phyloP scores from a whole-genome alignment of 441 rosid genomes.

The Gossypium davidsonii region DNA sequence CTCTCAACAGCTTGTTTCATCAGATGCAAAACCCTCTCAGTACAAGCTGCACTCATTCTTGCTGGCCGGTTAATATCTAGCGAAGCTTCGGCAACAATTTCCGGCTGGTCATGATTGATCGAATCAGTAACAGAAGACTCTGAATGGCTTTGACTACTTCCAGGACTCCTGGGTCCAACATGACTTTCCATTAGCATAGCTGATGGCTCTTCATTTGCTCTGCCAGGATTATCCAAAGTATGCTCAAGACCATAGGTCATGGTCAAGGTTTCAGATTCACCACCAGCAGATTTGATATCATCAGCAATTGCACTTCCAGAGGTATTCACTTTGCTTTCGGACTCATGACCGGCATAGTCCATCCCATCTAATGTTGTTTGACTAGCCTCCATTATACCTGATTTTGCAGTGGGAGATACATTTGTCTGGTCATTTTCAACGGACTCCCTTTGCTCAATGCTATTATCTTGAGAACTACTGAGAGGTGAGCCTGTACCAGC shows the following conservation, averaged over 20 bases:
- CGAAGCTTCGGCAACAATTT: slow-evolving; percentile 20
- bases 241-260: slow-evolving; percentile 4
- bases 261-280: slow-evolving; percentile 19
- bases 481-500: background rate
- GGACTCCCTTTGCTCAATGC: slow-evolving; percentile 19
- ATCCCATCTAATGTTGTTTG: slow-evolving; percentile 10
- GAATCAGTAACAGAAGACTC: slow-evolving; percentile 10
- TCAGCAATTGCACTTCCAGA: background rate
- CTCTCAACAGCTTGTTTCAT: slow-evolving; percentile 60
- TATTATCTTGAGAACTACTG: slow-evolving; percentile 18
- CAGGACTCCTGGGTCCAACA: slow-evolving; percentile 6
- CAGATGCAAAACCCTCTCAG: slow-evolving; percentile 38
- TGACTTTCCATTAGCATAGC: slow-evolving; percentile 10
- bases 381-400: slow-evolving; percentile 14
- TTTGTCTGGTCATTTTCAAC: slow-evolving; percentile 10
- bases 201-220: slow-evolving; percentile 18
- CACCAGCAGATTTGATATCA: slow-evolving; percentile 13
- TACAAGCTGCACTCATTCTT: slow-evolving; percentile 18
- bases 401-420: slow-evolving; percentile 9
- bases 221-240: slow-evolving; percentile 5
- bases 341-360: slow-evolving; percentile 9
- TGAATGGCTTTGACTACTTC: slow-evolving; percentile 6
- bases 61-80: slow-evolving; percentile 16
- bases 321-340: slow-evolving; percentile 9
- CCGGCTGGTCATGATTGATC: slow-evolving; percentile 6